Evolutionary conservation across 2,329 filamentous ascomycete genomes (phyloP).

Genomic region (Thermoascus crustaceus): DNA sequence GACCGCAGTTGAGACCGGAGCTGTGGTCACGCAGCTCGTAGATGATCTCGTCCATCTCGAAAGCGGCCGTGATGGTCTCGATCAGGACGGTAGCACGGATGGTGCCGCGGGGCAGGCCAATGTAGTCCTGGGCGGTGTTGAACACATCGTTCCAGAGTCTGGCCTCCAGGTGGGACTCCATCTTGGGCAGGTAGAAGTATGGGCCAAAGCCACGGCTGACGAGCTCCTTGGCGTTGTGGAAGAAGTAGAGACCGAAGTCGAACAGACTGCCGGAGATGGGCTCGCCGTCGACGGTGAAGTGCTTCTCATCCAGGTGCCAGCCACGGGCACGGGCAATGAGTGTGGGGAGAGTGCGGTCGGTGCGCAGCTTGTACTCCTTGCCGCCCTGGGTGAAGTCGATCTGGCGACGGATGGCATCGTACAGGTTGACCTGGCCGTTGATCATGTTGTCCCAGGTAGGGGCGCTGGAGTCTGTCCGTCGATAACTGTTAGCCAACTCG

Average conservation of each 20-base stretch:
- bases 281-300: slow-evolving; percentile 91
- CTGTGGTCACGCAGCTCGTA: slow-evolving; percentile 97
- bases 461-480: slow-evolving; percentile 68
- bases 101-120: slow-evolving; percentile 80
- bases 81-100: slow-evolving; percentile 94
- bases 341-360: slow-evolving; percentile 76
- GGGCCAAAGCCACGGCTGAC: slow-evolving; percentile 77
- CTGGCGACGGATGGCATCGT: slow-evolving; percentile 88
- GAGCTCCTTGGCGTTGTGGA: slow-evolving; percentile 90
- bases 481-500: too few relatives aligned
- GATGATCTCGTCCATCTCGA: slow-evolving; percentile 99
- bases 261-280: slow-evolving; percentile 88
- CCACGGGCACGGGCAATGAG: slow-evolving; percentile 90
- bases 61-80: slow-evolving; percentile 94
- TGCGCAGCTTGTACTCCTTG: slow-evolving; percentile 97
- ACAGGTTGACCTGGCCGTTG: slow-evolving; percentile 94
- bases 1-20: slow-evolving; percentile 92
- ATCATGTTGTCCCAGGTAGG: slow-evolving; percentile 99
- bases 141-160: slow-evolving; percentile 97
- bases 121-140: slow-evolving; percentile 89
- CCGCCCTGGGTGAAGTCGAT: slow-evolving; percentile 92
- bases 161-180: slow-evolving; percentile 96
- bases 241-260: slow-evolving; percentile 98
- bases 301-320: slow-evolving; percentile 98
- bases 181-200: slow-evolving; percentile 97